phyloP scores from a whole-genome alignment of 164 flowering plant species.

The Sextonia rubra region DNA sequence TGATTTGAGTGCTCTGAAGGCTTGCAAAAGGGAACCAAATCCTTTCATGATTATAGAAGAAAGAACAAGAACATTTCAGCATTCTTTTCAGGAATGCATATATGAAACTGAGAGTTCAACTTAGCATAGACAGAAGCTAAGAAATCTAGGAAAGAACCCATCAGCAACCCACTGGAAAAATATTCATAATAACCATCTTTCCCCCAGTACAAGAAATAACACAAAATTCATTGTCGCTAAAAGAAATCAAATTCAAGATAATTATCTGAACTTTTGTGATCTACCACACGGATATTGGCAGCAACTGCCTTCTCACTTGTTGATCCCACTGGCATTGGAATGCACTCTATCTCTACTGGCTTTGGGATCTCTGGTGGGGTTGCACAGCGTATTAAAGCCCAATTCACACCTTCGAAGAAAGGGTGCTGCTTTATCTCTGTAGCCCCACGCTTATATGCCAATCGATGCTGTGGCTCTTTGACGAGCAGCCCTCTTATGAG shows the following conservation, averaged over 20 bases:
- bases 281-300: conserved; percentile 15
- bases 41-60: conserved; percentile 2
- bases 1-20: neutral
- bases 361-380: conserved; percentile 35
- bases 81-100: neutral
- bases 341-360: conserved; percentile 24
- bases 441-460: conserved; percentile 35
- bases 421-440: conserved; percentile 34
- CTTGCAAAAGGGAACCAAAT: conserved; percentile 1
- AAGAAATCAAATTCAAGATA: conserved; percentile 90
- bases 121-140: neutral
- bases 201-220: conserved; percentile 15
- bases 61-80: conserved; percentile 4
- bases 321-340: conserved; percentile 16
- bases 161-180: neutral
- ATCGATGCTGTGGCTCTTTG: conserved; percentile 29
- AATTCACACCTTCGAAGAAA: conserved; percentile 33
- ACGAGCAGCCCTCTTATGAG: conserved; percentile 33
- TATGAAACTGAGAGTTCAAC: conserved; percentile 1
- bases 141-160: neutral
- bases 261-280: conserved; percentile 43
- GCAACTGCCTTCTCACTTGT: conserved; percentile 22
- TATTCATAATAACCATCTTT: conserved; percentile 9
- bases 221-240: conserved; percentile 18
- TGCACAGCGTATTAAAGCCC: conserved; percentile 39